Evolutionary conservation across 2,329 filamentous ascomycete genomes (phyloP).

Genomic region (Colletotrichum camelliae): DNA sequence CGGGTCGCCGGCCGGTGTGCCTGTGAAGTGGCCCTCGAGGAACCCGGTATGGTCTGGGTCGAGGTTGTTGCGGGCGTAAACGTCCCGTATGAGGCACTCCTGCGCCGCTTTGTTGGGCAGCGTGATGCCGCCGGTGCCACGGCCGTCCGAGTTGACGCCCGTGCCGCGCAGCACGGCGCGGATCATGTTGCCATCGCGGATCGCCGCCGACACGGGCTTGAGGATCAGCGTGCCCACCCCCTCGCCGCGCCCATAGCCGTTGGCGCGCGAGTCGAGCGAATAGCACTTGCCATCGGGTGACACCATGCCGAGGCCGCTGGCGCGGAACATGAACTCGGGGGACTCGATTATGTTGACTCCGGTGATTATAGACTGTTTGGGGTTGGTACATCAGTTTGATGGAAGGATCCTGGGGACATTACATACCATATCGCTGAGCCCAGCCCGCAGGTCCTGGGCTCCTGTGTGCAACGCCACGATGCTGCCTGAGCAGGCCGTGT

Average conservation of each 20-base stretch:
- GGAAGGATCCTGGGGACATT: neutral
- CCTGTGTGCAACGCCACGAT: conserved; percentile 52
- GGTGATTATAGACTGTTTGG: conserved; percentile 22
- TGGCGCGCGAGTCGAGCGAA: neutral
- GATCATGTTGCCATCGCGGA: conserved; percentile 45
- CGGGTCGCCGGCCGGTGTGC: conserved; percentile 60
- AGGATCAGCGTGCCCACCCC: conserved; percentile 38
- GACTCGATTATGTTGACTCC: conserved; percentile 26
- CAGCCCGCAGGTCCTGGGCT: conserved; percentile 26
- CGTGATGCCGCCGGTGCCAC: conserved; percentile 41
- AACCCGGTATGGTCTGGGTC: neutral
- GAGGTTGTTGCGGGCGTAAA: neutral
- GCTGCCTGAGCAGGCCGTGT: conserved; percentile 57
- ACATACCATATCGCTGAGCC: conserved; percentile 21
- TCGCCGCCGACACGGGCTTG: conserved; percentile 46
- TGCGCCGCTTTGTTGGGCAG: conserved; percentile 32
- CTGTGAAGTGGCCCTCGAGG: conserved; percentile 25
- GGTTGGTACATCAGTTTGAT: neutral
- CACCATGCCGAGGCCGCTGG: neutral
- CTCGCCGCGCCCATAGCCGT: conserved; percentile 11
- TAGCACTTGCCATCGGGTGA: neutral
- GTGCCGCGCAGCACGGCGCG: conserved; percentile 38
- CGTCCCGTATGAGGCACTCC: conserved; percentile 2
- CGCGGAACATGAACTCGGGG: conserved; percentile 22
- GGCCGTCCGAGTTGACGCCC: conserved; percentile 42